Evolutionary conservation across 768 basidiomycete species (phyloP).

Genomic region (Tricholoma flavovirens): DNA sequence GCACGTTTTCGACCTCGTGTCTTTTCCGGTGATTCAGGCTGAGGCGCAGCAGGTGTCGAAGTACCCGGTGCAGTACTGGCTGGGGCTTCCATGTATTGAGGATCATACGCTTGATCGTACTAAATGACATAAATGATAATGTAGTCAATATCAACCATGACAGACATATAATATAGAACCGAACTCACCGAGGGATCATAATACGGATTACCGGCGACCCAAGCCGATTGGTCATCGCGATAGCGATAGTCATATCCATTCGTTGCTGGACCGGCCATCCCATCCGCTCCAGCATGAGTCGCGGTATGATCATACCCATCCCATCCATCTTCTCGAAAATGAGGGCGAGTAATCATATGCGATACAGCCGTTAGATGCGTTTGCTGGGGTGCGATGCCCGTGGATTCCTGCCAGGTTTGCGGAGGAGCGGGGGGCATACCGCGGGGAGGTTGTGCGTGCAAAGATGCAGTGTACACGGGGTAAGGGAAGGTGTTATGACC

Average conservation of each 20-base stretch:
- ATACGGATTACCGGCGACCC: constrained; percentile 47
- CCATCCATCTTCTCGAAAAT: constrained; percentile 53
- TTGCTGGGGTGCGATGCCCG: constrained; percentile 59
- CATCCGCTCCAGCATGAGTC: constrained; percentile 29
- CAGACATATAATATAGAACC: neutral
- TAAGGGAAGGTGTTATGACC: constrained; percentile 31
- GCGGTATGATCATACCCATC: constrained; percentile 45
- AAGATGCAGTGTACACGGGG: constrained; percentile 29
- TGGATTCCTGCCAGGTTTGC: constrained; percentile 61
- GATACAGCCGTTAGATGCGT: constrained; percentile 48
- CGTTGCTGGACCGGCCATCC: constrained; percentile 39
- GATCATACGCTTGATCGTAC: constrained; percentile 56
- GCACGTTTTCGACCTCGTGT: constrained; percentile 65
- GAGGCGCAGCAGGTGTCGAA: constrained; percentile 19
- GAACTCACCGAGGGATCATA: constrained; percentile 50
- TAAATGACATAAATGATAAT: constrained; percentile 18
- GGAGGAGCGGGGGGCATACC: constrained; percentile 45
- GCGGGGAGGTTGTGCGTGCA: constrained; percentile 33
- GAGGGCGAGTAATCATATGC: constrained; percentile 42
- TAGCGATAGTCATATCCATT: constrained; percentile 55
- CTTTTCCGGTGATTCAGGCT: constrained; percentile 34
- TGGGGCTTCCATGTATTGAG: constrained; percentile 50
- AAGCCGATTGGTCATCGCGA: constrained; percentile 50
- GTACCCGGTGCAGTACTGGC: constrained; percentile 33
- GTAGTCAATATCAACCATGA: neutral